Evolutionary conservation across 495 filamentous ascomycete species (phyloP), one percentile per base, ranked within the genome.

Genomic region (Penicillium arizonense): DNA sequence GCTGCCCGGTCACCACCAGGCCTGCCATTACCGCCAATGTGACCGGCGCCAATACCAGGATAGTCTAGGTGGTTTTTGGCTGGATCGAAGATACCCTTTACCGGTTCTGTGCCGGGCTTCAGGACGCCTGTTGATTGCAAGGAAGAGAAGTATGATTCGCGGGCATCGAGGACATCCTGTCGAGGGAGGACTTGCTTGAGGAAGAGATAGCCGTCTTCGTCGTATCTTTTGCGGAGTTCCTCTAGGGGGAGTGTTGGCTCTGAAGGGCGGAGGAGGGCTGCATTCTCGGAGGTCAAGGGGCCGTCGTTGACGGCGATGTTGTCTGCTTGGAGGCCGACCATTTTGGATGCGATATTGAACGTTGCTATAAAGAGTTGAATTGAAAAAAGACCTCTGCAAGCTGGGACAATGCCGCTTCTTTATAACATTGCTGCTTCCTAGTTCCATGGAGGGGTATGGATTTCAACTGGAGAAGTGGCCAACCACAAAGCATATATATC

Each of bases 161-260:
- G 75, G 34, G 79, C 76, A 23, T 72, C 68, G 12, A 85, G 69
- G 10, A 87, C 82, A 45, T 83, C 80, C 3, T 67, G 63, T 2
- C 82, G 80, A 0, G 83, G 82, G 14, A 87, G 62, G 2, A 85
- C 57, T 30, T 74, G 71, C 56, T 86, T 86, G 6, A 87, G 50
- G 55, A 83, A 83, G 37, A 86, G 70, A 58, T 85, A 85, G 14
- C 82, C 81, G 54, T 85, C 81, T 40, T 71, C 52, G n/a, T 81
- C 46, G 45, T 77, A 82, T 14, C 83, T 74, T 32, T 67, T 57
- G 26, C 77, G 77, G 2, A 86, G 65, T 26, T 78, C 73, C 37
- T 72, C 62, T n/a, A 76, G 30, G 8, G 72, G 66, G 5, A 71
- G 60, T 14, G 43, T 54, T 33, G 70, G 66, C 24, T 69, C 62